These are phyloP conservation scores for Ceratocystis albifundus DNA, from an alignment of 2,329 filamentous ascomycete species.

Conservation along the genomic window DNA sequence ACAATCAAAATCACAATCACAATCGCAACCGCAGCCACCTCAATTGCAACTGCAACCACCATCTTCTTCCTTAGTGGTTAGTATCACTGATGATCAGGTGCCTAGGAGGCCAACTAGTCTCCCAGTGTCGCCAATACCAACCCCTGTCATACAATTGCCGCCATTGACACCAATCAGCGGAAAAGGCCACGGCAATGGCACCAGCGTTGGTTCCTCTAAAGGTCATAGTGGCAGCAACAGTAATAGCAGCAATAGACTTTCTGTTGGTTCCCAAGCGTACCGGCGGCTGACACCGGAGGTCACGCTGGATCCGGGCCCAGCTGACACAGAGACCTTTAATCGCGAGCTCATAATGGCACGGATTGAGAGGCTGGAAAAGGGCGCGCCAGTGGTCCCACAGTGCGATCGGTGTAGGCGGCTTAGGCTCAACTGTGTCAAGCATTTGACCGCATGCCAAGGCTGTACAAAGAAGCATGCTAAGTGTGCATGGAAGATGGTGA, in stretches of 20 bases:
- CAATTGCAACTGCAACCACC: slow-evolving; percentile 4
- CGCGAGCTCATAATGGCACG: slow-evolving; percentile 55
- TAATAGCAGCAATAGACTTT: slow-evolving; percentile 18
- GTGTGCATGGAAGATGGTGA: slow-evolving; percentile 74
- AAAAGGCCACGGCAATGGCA: slow-evolving; percentile 4
- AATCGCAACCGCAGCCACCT: neutral
- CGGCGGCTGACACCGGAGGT: slow-evolving; percentile 20
- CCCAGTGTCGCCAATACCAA: slow-evolving; percentile 21
- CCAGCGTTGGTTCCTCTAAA: neutral
- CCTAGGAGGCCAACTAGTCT: slow-evolving; percentile 21
- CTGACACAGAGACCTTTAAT: slow-evolving; percentile 25
- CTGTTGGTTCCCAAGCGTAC: slow-evolving; percentile 14
- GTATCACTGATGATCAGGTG: slow-evolving; percentile 16
- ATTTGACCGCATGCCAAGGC: slow-evolving; percentile 73
- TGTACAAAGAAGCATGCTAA: slow-evolving; percentile 87
- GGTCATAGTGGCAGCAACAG: neutral
- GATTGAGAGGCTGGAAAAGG: slow-evolving; percentile 63
- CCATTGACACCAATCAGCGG: slow-evolving; percentile 11
- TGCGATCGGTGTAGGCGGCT: slow-evolving; percentile 74
- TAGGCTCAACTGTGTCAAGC: slow-evolving; percentile 72
- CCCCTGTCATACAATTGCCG: slow-evolving; percentile 17
- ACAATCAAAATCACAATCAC: slow-evolving; percentile 4
- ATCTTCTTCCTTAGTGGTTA: slow-evolving; percentile 13
- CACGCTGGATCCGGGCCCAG: slow-evolving; percentile 17
- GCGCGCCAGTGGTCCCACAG: slow-evolving; percentile 65